Evolutionary conservation across 495 filamentous ascomycete genomes (phyloP).

Genomic region (Penicillium paradoxum): DNA sequence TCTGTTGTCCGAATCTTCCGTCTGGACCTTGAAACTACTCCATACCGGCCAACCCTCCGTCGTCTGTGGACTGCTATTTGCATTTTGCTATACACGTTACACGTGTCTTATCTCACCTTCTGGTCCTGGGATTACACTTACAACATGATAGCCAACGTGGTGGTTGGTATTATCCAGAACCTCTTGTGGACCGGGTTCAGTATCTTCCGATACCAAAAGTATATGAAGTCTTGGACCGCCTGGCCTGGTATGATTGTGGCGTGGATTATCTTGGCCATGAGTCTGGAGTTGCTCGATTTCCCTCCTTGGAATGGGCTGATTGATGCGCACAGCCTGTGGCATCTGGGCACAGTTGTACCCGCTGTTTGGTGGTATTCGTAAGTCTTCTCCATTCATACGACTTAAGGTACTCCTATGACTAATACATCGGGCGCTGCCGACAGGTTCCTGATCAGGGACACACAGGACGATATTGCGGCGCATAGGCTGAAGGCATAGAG

Average conservation of each 20-base stretch:
- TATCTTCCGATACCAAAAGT: constrained; percentile 63
- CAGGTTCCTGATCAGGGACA: constrained; percentile 75
- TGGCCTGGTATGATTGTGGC: constrained; percentile 93
- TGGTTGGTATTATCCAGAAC: constrained; percentile 74
- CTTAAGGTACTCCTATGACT: constrained; percentile 11
- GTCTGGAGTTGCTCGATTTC: constrained; percentile 91
- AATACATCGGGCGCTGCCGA: constrained; percentile 13
- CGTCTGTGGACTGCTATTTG: constrained; percentile 73
- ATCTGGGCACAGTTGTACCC: constrained; percentile 84
- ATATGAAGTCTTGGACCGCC: constrained; percentile 66
- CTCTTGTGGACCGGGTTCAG: constrained; percentile 83
- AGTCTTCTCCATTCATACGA: constrained; percentile 34
- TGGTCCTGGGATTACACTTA: constrained; percentile 93
- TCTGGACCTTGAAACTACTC: constrained; percentile 59
- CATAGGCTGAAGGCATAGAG: constrained; percentile 46
- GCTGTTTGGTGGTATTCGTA: constrained; percentile 94
- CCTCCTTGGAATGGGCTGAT: constrained; percentile 75
- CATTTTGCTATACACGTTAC: constrained; percentile 61
- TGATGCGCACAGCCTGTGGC: constrained; percentile 96
- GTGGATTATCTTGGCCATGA: constrained; percentile 91
- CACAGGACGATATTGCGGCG: constrained; percentile 65
- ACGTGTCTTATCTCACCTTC: constrained; percentile 79
- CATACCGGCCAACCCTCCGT: constrained; percentile 53
- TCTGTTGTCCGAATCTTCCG: constrained; percentile 75
- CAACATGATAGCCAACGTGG: constrained; percentile 95